Evolutionary conservation across 1,139 yeast genomes (phyloP), one percentile per base, ranked within the genome.

Genomic region (Saccharomycopsis hybrid): DNA sequence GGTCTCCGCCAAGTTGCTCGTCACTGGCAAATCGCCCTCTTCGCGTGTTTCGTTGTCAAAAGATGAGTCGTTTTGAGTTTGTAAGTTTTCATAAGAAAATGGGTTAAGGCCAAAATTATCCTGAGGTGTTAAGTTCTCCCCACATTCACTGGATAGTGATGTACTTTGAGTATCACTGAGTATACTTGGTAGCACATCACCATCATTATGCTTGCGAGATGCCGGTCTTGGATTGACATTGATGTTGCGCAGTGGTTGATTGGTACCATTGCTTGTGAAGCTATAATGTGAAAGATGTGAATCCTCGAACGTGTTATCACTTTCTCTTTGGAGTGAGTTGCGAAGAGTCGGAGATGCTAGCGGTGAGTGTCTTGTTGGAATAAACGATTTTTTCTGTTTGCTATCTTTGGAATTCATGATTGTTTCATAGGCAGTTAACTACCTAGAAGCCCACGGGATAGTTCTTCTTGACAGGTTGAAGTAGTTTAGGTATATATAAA

Each of bases 1-100:
- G 45, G 76, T 67, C 55, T 72, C 72, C 58, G 80, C 60, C 43
- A 82, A 68, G 56, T 76, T 78, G 76, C 72, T 0, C 83, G 84
- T 27, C 30, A 43, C 41, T 11, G 44, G 51, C 38, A 35, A 13
- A 31, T 48, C 42, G 25, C 28, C 46, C 36, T 9, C 27, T 11
- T 43, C 46, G 31, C 13, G 8, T 41, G 13, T 11, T 11, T 40
- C 36, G 28, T 29, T 41, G 36, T 9, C 44, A 18, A 18, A 18
- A 18, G 18, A 18, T 18, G 18, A 18, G 13, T 44, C 40, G 42
- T 8, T 37, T 27, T 43, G 36, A 30, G 9, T 41, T 41, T 28
- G 18, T 18, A 18, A 18, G 28, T 41, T 32, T 29, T 41, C 35
- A 27, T 24, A 11, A 29, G n/a, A 25, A 11, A n/a, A 25, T 28